phyloP scores from a whole-genome alignment of 2,329 filamentous ascomycete species.

The Arthrobotrys pseudoclavata region DNA sequence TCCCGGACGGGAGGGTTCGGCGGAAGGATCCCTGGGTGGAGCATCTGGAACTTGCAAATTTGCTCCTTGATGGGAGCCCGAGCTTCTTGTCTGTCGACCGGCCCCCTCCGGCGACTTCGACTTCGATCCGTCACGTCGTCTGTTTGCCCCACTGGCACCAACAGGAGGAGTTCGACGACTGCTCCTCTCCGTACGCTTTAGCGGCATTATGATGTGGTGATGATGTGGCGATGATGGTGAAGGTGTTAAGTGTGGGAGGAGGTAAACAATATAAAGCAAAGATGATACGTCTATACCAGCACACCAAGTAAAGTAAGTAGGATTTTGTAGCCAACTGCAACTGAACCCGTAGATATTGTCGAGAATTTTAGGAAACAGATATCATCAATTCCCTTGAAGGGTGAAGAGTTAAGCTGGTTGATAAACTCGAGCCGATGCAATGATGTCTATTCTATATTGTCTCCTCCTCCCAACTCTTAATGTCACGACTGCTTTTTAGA shows the following conservation, averaged over 20 bases:
- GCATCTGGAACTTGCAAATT: constrained; percentile 24
- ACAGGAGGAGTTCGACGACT: constrained; percentile 25
- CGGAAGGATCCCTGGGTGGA: constrained; percentile 25
- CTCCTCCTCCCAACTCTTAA: no score
- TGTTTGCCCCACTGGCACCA: constrained; percentile 16
- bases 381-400: no score
- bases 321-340: no score
- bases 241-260: not conserved
- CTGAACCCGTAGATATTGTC: no score
- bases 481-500: no score
- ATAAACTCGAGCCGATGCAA: no score
- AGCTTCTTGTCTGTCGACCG: constrained; percentile 26
- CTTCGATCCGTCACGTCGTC: constrained; percentile 1
- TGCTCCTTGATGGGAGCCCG: constrained; percentile 20
- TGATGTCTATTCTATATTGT: no score
- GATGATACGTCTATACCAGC: no score
- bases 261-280: not conserved
- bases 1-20: constrained; percentile 14
- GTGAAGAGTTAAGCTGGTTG: no score
- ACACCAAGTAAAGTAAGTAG: no score
- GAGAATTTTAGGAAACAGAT: no score
- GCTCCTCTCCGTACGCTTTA: constrained; percentile 5
- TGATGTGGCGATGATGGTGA: constrained; percentile 5
- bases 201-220: constrained; percentile 14
- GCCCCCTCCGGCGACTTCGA: constrained; percentile 28